These are phyloP conservation scores for Trichoderma gracile DNA, from an alignment of 2,329 filamentous ascomycete genomes.

Conservation along the genomic window DNA sequence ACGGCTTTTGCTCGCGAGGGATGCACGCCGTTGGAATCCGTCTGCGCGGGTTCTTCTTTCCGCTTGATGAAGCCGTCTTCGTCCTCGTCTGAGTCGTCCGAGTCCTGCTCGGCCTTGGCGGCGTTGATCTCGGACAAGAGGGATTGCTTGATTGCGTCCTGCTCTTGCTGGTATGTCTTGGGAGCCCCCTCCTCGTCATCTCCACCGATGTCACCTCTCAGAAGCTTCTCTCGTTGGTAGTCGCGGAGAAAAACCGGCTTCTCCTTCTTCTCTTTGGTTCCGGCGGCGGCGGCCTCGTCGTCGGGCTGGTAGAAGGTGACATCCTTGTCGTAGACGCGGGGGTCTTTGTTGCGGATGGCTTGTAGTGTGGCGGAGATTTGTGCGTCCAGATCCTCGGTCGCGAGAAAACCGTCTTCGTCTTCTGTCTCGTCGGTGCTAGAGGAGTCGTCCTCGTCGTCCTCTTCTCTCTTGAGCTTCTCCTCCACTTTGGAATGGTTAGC, in stretches of 20 bases:
- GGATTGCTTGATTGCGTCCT: conserved; percentile 75
- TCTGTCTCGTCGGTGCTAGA: conserved; percentile 78
- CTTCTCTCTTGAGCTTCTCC: conserved; percentile 69
- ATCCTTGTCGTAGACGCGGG: conserved; percentile 80
- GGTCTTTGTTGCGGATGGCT: conserved; percentile 88
- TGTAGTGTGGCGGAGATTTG: conserved; percentile 85
- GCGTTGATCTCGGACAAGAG: conserved; percentile 81
- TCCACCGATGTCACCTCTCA: conserved; percentile 66
- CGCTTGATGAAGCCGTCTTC: conserved; percentile 71
- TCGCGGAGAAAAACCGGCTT: conserved; percentile 85
- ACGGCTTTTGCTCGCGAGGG: conserved; percentile 53
- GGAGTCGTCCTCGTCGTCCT: conserved; percentile 53
- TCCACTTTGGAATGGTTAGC: conserved; percentile 62
- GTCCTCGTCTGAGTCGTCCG: conserved; percentile 52
- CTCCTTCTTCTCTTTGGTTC: conserved; percentile 61
- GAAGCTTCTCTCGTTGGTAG: conserved; percentile 88
- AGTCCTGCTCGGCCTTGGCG: conserved; percentile 45
- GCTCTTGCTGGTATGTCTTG: conserved; percentile 83
- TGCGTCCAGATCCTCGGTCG: conserved; percentile 79
- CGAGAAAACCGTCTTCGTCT: conserved; percentile 86
- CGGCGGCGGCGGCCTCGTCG: conserved; percentile 45
- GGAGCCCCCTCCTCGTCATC: conserved; percentile 59
- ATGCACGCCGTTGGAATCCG: conserved; percentile 52
- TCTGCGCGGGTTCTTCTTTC: conserved; percentile 57
- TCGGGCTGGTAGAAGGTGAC: conserved; percentile 75